These are phyloP conservation scores for Conidiobolus incongruus DNA, from an alignment of 371 early-diverging fungal species.

Conservation along the genomic window DNA sequence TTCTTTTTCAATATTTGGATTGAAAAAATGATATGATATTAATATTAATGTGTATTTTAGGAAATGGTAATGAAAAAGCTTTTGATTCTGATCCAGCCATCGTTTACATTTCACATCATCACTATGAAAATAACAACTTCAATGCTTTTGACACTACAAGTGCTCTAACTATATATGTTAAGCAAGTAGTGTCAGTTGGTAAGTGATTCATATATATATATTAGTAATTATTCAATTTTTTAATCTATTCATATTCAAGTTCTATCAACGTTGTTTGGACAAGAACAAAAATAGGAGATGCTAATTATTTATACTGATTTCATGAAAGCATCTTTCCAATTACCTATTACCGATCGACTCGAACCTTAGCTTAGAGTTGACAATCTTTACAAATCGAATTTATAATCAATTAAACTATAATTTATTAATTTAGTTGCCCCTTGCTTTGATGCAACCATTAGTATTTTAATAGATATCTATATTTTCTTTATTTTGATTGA, in stretches of 20 bases:
- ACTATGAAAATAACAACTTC: constrained; percentile 51
- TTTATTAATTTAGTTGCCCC: constrained; percentile 31
- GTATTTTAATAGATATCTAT: constrained; percentile 5
- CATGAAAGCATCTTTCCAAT: constrained; percentile 33
- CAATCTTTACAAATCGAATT: neutral
- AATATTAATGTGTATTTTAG: constrained; percentile 8
- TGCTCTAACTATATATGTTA: constrained; percentile 26
- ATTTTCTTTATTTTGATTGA: neutral
- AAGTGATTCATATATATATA: constrained; percentile 7
- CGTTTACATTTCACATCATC: constrained; percentile 65
- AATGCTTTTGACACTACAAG: constrained; percentile 43
- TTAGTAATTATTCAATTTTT: neutral
- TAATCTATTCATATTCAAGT: constrained; percentile 8
- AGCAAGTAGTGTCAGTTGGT: constrained; percentile 34
- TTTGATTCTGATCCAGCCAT: constrained; percentile 55
- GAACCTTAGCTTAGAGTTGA: constrained; percentile 59
- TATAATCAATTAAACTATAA: neutral
- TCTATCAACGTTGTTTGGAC: constrained; percentile 84
- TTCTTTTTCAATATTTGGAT: too few relatives aligned
- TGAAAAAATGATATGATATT: too few relatives aligned
- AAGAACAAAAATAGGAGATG: constrained; percentile 47
- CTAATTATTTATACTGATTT: constrained; percentile 71
- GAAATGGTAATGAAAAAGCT: constrained; percentile 72
- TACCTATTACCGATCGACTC: constrained; percentile 69
- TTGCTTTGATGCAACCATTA: constrained; percentile 77